Evolutionary conservation across 352 stramenopile species (phyloP).

Genomic region (Phytopythium kandeliae): DNA sequence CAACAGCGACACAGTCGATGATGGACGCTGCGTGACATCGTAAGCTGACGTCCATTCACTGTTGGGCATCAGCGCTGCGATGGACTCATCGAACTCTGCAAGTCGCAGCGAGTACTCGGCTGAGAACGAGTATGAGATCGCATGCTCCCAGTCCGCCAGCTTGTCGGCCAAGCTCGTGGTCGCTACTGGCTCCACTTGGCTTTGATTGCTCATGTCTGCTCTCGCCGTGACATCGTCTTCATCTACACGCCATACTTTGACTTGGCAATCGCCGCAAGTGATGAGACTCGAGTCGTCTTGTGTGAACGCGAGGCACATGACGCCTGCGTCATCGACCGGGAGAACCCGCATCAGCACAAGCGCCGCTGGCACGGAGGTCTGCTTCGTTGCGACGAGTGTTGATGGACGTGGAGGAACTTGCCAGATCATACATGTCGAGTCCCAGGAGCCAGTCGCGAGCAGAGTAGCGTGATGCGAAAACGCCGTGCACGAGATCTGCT

Average conservation of each 20-base stretch:
- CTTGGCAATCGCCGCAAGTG: slow-evolving; percentile 27
- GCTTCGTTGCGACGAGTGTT: background rate
- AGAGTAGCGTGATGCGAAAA: slow-evolving; percentile 27
- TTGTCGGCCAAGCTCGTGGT: slow-evolving; percentile 5
- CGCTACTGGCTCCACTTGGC: background rate
- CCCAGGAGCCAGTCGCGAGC: slow-evolving; percentile 47
- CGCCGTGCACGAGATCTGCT: slow-evolving; percentile 41
- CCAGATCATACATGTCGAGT: slow-evolving; percentile 64
- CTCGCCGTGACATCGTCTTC: background rate
- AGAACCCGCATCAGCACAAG: slow-evolving; percentile 26
- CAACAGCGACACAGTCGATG: background rate
- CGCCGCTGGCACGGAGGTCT: slow-evolving; percentile 3
- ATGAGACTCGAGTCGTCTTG: slow-evolving; percentile 33
- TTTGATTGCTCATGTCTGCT: background rate
- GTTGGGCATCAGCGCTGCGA: slow-evolving; percentile 29
- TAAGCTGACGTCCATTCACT: slow-evolving; percentile 22
- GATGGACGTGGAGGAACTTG: slow-evolving; percentile 6
- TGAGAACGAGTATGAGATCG: slow-evolving; percentile 33
- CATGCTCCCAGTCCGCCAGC: slow-evolving; percentile 25
- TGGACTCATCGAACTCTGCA: slow-evolving; percentile 35
- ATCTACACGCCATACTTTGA: slow-evolving; percentile 45
- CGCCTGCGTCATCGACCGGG: slow-evolving; percentile 33
- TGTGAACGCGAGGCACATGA: slow-evolving; percentile 23
- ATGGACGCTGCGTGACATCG: background rate
- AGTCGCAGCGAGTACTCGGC: slow-evolving; percentile 26